Percentiles rank a stretch among this genome's conserved stretches.
These are phyloP conservation scores for Wickerhamomyces rabaulensis DNA, from an alignment of 805 yeast genomes.

Conservation along the genomic window DNA sequence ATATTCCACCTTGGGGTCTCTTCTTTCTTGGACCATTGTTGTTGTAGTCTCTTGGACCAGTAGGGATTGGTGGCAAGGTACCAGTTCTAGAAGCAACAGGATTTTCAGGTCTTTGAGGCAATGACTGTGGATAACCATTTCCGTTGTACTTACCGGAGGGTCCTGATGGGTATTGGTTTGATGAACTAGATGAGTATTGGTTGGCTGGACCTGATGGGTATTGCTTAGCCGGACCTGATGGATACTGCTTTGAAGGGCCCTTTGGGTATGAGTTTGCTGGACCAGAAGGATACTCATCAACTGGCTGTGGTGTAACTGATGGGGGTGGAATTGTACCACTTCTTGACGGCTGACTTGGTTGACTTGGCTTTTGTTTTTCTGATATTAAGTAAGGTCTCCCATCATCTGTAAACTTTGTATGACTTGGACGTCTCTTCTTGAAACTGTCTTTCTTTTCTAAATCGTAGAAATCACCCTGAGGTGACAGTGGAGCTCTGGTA, in stretches of 20 bases:
- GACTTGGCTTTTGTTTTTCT: not conserved
- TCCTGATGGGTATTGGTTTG: not conserved
- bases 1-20: constrained; percentile 7
- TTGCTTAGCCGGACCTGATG: not conserved
- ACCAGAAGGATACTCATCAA: not conserved
- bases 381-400: not conserved
- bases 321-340: not conserved
- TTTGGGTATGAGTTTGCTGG: not conserved
- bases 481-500: not conserved
- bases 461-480: not conserved
- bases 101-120: not conserved
- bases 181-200: not conserved
- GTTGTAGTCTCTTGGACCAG: not conserved
- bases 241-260: not conserved
- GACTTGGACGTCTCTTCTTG: not conserved
- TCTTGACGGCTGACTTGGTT: not conserved
- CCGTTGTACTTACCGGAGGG: not conserved
- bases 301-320: constrained; percentile 1
- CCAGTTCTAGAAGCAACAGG: constrained; percentile 14
- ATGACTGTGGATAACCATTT: not conserved
- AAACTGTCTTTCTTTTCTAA: not conserved
- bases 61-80: constrained; percentile 8
- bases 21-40: constrained; percentile 2
- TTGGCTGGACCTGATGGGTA: not conserved
- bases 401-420: not conserved